Evolutionary conservation across 192 early-diverging fungal species (phyloP).

Genomic region (Backusella luteola): DNA sequence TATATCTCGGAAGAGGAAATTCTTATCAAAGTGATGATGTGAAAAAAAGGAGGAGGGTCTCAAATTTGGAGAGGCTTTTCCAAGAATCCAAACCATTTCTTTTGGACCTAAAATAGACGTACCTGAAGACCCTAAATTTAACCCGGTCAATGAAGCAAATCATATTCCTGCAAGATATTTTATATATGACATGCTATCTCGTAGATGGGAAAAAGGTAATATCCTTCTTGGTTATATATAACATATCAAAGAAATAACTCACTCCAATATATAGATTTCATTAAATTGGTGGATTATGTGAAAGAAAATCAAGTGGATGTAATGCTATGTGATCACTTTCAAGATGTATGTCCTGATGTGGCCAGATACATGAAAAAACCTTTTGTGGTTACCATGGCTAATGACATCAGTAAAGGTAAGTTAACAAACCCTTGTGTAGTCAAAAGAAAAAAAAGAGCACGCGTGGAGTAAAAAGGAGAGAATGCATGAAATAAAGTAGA

Average conservation of each 20-base stretch:
- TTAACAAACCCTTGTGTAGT: background rate
- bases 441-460: background rate
- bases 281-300: background rate
- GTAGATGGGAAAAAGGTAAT: background rate
- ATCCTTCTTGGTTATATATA: background rate
- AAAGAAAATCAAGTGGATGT: background rate
- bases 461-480: background rate
- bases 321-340: constrained; percentile 24
- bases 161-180: background rate
- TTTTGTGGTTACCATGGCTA: constrained; percentile 21
- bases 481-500: background rate
- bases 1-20: too few relatives aligned
- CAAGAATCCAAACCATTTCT: background rate
- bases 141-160: too few relatives aligned
- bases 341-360: constrained; percentile 12
- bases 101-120: background rate
- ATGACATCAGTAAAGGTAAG: constrained; percentile 5
- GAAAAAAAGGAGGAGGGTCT: background rate
- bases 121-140: background rate
- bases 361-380: constrained; percentile 14
- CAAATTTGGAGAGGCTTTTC: background rate
- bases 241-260: background rate
- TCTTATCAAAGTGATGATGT: too few relatives aligned
- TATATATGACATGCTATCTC: background rate
- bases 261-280: background rate